Base-by-base conservation (phyloP, 805 yeast genomes). In the Candida boidinii region DNA sequence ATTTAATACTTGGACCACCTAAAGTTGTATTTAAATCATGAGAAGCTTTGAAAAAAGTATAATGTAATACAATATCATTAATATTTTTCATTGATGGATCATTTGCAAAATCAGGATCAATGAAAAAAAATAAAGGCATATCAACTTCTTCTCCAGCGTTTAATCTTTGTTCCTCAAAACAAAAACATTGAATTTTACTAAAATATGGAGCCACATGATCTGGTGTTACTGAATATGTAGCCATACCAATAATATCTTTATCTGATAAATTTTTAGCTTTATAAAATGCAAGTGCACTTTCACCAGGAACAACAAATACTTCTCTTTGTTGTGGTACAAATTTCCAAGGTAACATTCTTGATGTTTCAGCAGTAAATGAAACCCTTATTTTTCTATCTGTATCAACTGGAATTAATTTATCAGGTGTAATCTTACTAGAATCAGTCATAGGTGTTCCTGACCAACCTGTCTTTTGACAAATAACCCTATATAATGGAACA, bases 111-210 rank as follows among this genome's bases (percentile, higher is more conserved):
- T 88, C 97, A 0, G 97, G 97, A 53, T 88, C 97, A 28, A 88
- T 84, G 57, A 88, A 88, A 70, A 88, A 92, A 62, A 92, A 92
- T 7, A 92, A 85, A 0, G 98, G 98, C 98, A 92, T 92, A 53
- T 92, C 98, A 13, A 92, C 94, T 53, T 92, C 96, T 59, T 92
- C 98, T 7, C 96, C 96, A 3, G 96, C 95, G 35, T 77, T 70
- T 42, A 92, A 65, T 56, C 84, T 73, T 58, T 92, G 98, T 55
- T 92, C 98, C 62, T 92, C 98, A 51, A 92, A 92, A 53, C 98
- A 92, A 62, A 92, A 92, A 58, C 98, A 92, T 57, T 92, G 98
- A 49, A 92, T 92, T 59, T 92, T 92, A 63, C 86, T 86, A 64
- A 92, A 92, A 58, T 90, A 92, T 5, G 86, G 95, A 1, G 97